A percentile compares a stretch with the other conserved stretches of the same genome.
phyloP scores from a whole-genome alignment of 2,329 filamentous ascomycete species.

The Microdochium trichocladiopsis region DNA sequence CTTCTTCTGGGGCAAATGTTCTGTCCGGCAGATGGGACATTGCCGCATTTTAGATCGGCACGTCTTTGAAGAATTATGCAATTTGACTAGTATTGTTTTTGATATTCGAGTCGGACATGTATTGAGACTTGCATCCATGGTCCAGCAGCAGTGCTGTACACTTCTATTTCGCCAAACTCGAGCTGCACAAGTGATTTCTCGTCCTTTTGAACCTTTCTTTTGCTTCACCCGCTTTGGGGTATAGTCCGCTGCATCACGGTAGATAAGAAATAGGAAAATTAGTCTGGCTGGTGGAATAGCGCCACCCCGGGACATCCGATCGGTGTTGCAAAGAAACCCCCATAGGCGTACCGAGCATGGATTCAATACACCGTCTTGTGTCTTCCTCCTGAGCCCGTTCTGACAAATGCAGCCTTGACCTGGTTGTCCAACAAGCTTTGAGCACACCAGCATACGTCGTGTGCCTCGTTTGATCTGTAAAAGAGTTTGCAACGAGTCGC shows the following conservation, averaged over 20 bases:
- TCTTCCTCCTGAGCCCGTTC: no score
- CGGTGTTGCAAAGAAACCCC: no score
- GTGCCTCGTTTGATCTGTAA: background rate
- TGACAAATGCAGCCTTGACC: no score
- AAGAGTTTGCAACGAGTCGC: background rate
- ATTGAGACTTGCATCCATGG: background rate
- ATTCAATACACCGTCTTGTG: no score
- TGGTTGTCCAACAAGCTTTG: background rate
- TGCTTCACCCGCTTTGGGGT: background rate
- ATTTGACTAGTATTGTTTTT: slow-evolving; percentile 1
- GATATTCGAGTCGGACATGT: background rate
- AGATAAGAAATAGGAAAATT: background rate
- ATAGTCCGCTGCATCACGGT: background rate
- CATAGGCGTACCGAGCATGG: no score
- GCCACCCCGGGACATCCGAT: no score
- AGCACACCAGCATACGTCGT: background rate
- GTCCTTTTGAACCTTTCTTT: background rate
- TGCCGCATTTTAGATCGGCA: no score
- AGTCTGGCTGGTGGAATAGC: background rate
- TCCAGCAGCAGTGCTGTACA: background rate
- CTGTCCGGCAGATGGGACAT: no score
- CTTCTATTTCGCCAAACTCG: background rate
- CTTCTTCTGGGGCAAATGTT: no score
- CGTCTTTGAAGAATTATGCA: background rate
- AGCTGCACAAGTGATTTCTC: background rate